Conservation (phyloP, 371 early-diverging fungal genomes). For the Phascolomyces articulosus region DNA sequence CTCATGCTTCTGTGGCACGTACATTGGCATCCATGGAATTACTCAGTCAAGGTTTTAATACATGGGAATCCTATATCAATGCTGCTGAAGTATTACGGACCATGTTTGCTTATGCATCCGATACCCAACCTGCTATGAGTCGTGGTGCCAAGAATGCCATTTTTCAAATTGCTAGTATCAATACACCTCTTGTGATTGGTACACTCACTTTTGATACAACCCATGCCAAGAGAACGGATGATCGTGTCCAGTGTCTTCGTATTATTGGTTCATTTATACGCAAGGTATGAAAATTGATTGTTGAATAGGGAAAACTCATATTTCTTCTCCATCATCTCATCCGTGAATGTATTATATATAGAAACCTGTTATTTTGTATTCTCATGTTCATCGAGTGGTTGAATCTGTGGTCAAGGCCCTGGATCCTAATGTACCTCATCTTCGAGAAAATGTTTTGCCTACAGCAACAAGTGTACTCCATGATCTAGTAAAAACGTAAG, state of each 20-base stretch:
- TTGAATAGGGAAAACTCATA: too few species aligned
- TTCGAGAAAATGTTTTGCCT: slow-evolving; percentile 73
- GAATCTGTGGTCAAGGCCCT: slow-evolving; percentile 86
- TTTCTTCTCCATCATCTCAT: too few species aligned
- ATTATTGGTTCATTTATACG: slow-evolving; percentile 75
- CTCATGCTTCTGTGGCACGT: slow-evolving; percentile 60
- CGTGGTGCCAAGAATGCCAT: slow-evolving; percentile 73
- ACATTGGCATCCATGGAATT: slow-evolving; percentile 75
- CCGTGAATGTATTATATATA: too few species aligned
- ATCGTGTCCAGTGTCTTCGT: slow-evolving; percentile 64
- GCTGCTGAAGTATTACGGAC: slow-evolving; percentile 71
- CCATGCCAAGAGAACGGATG: slow-evolving; percentile 62
- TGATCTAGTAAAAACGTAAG: slow-evolving; percentile 74
- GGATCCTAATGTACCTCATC: slow-evolving; percentile 77
- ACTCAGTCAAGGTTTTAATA: slow-evolving; percentile 74
- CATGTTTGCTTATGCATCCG: slow-evolving; percentile 62
- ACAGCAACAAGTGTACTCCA: slow-evolving; percentile 76
- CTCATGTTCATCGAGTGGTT: slow-evolving; percentile 64
- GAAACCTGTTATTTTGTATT: slow-evolving; percentile 70
- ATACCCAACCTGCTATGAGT: slow-evolving; percentile 40
- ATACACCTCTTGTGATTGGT: slow-evolving; percentile 72
- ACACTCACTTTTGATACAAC: slow-evolving; percentile 80
- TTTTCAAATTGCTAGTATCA: slow-evolving; percentile 72
- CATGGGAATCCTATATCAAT: slow-evolving; percentile 82
- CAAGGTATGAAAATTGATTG: slow-evolving; percentile 58